Evolutionary conservation across 257 asterid genomes (phyloP).

Genomic region (Jacaranda copaia): DNA sequence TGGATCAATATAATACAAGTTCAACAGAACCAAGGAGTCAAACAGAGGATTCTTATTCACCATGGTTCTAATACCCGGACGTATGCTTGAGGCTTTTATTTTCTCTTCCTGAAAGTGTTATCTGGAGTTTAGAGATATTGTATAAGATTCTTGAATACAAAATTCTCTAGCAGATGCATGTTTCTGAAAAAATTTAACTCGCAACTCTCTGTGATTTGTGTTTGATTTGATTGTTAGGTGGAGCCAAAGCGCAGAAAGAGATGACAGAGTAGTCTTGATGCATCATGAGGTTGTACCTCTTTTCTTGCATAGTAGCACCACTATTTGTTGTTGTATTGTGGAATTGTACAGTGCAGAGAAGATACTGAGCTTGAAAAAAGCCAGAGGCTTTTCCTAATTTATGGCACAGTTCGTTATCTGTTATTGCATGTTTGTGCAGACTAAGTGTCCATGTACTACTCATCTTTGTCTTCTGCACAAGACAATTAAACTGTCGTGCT

Average conservation of each 20-base stretch:
- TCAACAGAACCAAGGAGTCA: too few species aligned
- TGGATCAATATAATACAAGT: background rate
- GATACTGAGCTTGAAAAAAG: slow-evolving; percentile 37
- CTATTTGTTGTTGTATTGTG: slow-evolving; percentile 45
- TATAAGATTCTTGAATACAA: background rate
- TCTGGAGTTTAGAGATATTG: background rate
- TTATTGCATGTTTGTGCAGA: slow-evolving; percentile 35
- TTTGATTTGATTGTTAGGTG: slow-evolving; percentile 47
- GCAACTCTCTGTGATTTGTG: slow-evolving; percentile 9
- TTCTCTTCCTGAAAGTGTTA: too few species aligned
- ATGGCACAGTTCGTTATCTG: slow-evolving; percentile 35
- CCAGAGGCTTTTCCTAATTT: slow-evolving; percentile 40
- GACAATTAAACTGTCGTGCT: slow-evolving; percentile 16
- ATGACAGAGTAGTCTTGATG: slow-evolving; percentile 37
- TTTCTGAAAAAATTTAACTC: background rate
- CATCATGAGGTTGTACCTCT: slow-evolving; percentile 39
- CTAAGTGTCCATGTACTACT: slow-evolving; percentile 20
- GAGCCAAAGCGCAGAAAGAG: slow-evolving; percentile 71
- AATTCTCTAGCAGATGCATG: background rate
- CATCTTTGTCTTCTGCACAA: slow-evolving; percentile 30
- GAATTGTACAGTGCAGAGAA: slow-evolving; percentile 62
- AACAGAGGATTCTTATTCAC: too few species aligned
- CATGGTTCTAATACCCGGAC: too few species aligned
- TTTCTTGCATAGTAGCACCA: slow-evolving; percentile 47
- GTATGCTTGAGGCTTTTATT: too few species aligned